A percentile compares a stretch with the other conserved stretches of the same genome.
Conservation (phyloP, 1,139 yeast genomes). For the Arxiozyma bovina region DNA sequence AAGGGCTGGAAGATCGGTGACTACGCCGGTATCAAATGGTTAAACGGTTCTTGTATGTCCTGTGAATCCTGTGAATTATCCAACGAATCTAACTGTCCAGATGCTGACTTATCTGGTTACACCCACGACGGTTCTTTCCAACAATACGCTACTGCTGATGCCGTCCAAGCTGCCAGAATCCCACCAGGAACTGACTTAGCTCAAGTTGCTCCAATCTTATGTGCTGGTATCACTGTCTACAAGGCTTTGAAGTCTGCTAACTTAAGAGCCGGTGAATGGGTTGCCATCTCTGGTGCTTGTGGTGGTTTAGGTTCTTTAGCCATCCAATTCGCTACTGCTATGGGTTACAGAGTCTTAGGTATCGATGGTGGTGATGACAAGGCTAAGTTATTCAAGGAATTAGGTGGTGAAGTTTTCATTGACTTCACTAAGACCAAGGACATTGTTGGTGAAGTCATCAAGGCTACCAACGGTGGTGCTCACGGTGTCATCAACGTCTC, state of each 20-base stretch:
- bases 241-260: conserved; percentile 69
- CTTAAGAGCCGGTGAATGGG: conserved; percentile 66
- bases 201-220: conserved; percentile 63
- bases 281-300: conserved; percentile 73
- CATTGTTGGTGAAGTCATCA: conserved; percentile 43
- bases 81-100: conserved; percentile 60
- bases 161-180: conserved; percentile 74
- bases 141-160: conserved; percentile 79
- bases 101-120: conserved; percentile 66
- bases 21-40: conserved; percentile 66
- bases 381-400: conserved; percentile 42
- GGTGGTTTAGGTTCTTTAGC: conserved; percentile 82
- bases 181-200: conserved; percentile 67
- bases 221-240: conserved; percentile 82
- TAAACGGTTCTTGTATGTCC: conserved; percentile 63
- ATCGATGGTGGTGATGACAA: conserved; percentile 70
- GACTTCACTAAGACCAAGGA: conserved; percentile 52
- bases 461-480: conserved; percentile 65
- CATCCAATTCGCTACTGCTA: conserved; percentile 71
- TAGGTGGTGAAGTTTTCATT: conserved; percentile 65
- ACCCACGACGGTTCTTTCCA: conserved; percentile 80
- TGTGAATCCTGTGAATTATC: conserved; percentile 67
- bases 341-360: conserved; percentile 71
- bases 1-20: conserved; percentile 68
- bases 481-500: conserved; percentile 78